Conservation (phyloP, 2,329 filamentous ascomycete genomes). For the Lachnellula occidentalis region DNA sequence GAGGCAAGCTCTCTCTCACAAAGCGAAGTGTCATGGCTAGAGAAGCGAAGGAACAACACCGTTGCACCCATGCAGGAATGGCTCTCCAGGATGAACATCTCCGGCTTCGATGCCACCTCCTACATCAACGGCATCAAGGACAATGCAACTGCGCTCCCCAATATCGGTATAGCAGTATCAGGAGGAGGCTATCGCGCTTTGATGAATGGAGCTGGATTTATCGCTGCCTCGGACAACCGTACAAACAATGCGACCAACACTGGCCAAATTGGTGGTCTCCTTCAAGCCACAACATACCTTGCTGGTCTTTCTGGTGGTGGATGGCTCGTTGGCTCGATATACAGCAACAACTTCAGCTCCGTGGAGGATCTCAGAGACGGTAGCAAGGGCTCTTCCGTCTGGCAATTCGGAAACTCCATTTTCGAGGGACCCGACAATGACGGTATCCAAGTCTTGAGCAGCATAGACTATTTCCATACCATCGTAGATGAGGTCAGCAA, state of each 20-base stretch:
- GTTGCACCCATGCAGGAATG: constrained; percentile 70
- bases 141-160: constrained; percentile 55
- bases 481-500: constrained; percentile 51
- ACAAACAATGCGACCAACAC: constrained; percentile 53
- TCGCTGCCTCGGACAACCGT: constrained; percentile 74
- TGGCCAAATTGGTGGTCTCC: constrained; percentile 71
- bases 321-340: constrained; percentile 81
- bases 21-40: constrained; percentile 70
- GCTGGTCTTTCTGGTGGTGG: constrained; percentile 76
- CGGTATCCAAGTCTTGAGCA: constrained; percentile 47
- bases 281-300: constrained; percentile 78
- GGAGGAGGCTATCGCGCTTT: constrained; percentile 86
- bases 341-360: constrained; percentile 70
- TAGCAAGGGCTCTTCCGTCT: constrained; percentile 40
- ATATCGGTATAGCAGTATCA: constrained; percentile 71
- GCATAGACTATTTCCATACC: constrained; percentile 57
- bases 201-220: constrained; percentile 73
- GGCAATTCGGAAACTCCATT: constrained; percentile 60
- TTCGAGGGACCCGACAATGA: constrained; percentile 49
- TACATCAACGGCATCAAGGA: constrained; percentile 60
- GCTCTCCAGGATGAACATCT: constrained; percentile 65
- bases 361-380: constrained; percentile 51
- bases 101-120: constrained; percentile 66
- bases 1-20: constrained; percentile 55
- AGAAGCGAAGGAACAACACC: constrained; percentile 65